Evolutionary conservation across 2,329 filamentous ascomycete genomes (phyloP), one percentile per base, ranked within the genome.

Genomic region (Niveomyces coronatus): DNA sequence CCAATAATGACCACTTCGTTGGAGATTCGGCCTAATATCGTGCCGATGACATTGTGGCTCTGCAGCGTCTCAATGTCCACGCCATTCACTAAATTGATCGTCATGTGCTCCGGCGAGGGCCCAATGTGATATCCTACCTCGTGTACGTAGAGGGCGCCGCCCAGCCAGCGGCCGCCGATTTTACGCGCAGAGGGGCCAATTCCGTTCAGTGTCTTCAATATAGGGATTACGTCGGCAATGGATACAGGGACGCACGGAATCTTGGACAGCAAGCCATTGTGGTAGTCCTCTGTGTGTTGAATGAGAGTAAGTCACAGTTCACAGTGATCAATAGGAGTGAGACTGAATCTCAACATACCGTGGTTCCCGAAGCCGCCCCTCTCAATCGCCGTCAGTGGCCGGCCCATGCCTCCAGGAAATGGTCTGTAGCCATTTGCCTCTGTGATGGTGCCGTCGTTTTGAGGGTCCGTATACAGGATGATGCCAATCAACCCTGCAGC

Each of bases 191-290:
- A 72, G 1, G 76, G 72, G 0, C 85, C 85, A 46, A 85, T 69
- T 1, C 84, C 85, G 49, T 91, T 84, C 7, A 93, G 68, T 1
- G 83, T 76, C 47, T 76, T 76, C n/a, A 93, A 69, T 9, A 93
- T 68, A 4, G 85, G 85, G 10, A 86, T 62, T 0, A 79, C 85
- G 44, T 89, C 84, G 4, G 65, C 58, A 51, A 87, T 89, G 0
- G 85, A 91, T 28, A 93, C 79, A 0, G 86, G 85, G 0, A 93
- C 62, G 0, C 85, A 89, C 0, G 85, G 86, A 35, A 93, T 91
- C 9, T 70, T 71, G 1, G 85, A 82, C 14, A 80, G 81, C 1
- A 76, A 72, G 17, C 67, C 56, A 2, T 76, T 67, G 1, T 37
- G 35, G 4, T 37, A 37, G 20, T 37, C 35, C 27, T 37, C 35